Evolutionary conservation across 73 alveolate species (phyloP), one percentile per base, ranked within the genome.

Genomic region (Urostyla sp.): DNA sequence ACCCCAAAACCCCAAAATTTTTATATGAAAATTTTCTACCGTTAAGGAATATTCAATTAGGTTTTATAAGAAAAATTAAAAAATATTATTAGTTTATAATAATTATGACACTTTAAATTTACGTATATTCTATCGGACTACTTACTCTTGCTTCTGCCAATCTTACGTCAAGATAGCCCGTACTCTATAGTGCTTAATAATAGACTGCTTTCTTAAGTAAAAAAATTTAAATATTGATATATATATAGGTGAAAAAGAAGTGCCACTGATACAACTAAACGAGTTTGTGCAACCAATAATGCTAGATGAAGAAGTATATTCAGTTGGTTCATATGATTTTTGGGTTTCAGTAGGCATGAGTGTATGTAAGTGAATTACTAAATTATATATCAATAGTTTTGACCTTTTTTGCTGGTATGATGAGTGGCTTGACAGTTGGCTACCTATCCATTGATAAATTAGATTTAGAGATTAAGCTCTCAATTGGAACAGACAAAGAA

Each of bases 361-460:
- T 75, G 75, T 49, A 55, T 0, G 32, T 15, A 0, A 34, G 32
- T 28, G 27, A 1, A 27, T 40, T 21, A 2, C 37, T 15, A 27
- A 54, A 50, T 8, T 8, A 54, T 54, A 6, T 72, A 20, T 49
- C 89, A 0, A 15, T 89, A 21, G 91, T 78, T 66, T 76, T 92
- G 31, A 96, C 94, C 11, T 75, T 90, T 43, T 77, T 93, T 72
- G 99, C 99, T 15, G 99, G 99, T 23, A 66, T 95, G n/a, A 95
- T 96, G 94, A 90, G 98, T 80, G 99, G 99, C 6, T 84, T 96
- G 83, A 96, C 99, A 38, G 99, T 95, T 6, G 99, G 99, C 15
- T 92, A 86, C 80, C 95, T 96, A 23, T 94, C 99, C 21, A 94
- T 96, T 34, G 99, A 95, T 79, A 90, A 92, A 49, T 67, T 94